Evolutionary conservation across 306 rosid species (phyloP).

Genomic region (Cucurbita ficifolia): DNA sequence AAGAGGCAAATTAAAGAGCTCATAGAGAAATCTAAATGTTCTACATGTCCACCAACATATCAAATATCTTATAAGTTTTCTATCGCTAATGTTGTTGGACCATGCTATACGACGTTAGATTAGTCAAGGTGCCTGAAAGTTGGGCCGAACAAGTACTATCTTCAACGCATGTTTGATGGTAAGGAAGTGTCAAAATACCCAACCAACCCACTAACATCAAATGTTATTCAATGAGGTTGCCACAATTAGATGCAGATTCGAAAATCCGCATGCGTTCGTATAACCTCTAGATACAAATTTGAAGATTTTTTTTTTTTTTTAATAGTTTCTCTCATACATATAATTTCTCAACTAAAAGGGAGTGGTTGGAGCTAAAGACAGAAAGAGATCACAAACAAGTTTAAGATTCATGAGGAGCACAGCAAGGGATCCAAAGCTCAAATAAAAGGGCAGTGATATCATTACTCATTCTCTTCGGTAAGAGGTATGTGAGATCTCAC

Average conservation of each 20-base stretch:
- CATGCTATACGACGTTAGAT: neutral
- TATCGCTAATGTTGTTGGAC: neutral
- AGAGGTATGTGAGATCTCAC: too few relatives aligned
- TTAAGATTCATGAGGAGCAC: neutral
- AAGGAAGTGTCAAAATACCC: neutral
- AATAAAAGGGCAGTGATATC: neutral
- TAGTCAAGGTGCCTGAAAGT: neutral
- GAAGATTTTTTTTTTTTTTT: too few relatives aligned
- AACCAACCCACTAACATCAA: neutral
- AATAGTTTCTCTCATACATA: neutral
- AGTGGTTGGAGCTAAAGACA: neutral
- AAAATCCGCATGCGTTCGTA: neutral
- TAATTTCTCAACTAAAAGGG: neutral
- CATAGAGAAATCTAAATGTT: too few relatives aligned
- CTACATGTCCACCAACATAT: too few relatives aligned
- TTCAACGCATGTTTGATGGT: neutral
- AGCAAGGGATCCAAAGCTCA: neutral
- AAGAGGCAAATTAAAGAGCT: too few relatives aligned
- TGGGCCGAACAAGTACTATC: neutral
- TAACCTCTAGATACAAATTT: neutral
- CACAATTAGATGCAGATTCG: neutral
- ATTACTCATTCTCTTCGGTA: too few relatives aligned
- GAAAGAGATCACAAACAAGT: neutral
- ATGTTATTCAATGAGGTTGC: neutral
- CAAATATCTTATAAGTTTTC: neutral